These are phyloP conservation scores for Suillus spraguei DNA, from an alignment of 768 basidiomycete species.

Conservation along the genomic window DNA sequence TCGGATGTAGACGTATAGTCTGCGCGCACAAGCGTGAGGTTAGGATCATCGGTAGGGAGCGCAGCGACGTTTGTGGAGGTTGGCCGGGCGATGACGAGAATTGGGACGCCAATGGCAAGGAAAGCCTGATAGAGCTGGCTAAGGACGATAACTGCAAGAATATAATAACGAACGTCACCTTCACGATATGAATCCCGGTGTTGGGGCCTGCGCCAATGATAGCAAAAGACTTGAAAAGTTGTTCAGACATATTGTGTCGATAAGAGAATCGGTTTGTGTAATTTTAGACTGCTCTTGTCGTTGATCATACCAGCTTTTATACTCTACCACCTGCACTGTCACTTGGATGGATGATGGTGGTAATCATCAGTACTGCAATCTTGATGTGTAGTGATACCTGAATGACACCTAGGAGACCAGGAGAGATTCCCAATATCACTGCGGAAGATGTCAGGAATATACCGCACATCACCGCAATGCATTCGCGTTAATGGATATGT, in stretches of 20 bases:
- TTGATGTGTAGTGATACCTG: neutral
- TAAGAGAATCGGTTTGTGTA: conserved; percentile 32
- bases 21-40: conserved; percentile 9
- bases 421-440: neutral
- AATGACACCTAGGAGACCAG: neutral
- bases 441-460: neutral
- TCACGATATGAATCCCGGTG: conserved; percentile 13
- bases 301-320: neutral
- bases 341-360: neutral
- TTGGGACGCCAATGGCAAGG: conserved; percentile 12
- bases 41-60: conserved; percentile 14
- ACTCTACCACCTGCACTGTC: neutral
- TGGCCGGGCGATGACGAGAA: conserved; percentile 14
- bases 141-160: neutral
- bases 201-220: conserved; percentile 12
- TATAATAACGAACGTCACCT: conserved; percentile 2
- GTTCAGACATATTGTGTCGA: conserved; percentile 10
- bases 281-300: neutral
- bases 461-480: neutral
- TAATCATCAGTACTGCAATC: neutral
- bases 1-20: conserved; percentile 10
- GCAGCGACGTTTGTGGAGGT: conserved; percentile 15
- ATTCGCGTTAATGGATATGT: neutral
- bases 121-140: conserved; percentile 8
- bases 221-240: conserved; percentile 15